Evolutionary conservation across 768 basidiomycete species (phyloP).

Genomic region (Crepidotus variabilis): DNA sequence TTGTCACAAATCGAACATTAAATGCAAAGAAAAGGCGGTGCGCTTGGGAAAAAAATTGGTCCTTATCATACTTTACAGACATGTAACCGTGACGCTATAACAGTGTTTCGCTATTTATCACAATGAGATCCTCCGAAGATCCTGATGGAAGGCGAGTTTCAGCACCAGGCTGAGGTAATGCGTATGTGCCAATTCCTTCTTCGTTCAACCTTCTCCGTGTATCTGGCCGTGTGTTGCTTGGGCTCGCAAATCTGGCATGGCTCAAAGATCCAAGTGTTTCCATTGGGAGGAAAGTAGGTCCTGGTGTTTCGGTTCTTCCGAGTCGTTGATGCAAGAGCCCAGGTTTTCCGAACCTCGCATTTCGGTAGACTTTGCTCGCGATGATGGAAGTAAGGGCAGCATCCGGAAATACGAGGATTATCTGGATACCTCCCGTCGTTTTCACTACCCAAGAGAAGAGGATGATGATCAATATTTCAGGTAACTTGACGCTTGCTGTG

Average conservation of each 20-base stretch:
- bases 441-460: background rate
- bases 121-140: no score
- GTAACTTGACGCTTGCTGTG: background rate
- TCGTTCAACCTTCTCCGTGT: no score
- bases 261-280: background rate
- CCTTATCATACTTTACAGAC: background rate
- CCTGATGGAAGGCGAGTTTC: no score
- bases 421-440: background rate
- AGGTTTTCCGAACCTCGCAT: background rate
- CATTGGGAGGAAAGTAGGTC: background rate
- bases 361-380: background rate
- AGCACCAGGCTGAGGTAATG: no score
- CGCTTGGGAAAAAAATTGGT: background rate
- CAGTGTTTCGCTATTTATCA: no score
- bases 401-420: background rate
- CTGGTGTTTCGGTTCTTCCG: no score
- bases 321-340: background rate
- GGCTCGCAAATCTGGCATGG: background rate
- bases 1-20: background rate
- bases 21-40: background rate
- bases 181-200: no score
- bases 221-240: no score
- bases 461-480: background rate
- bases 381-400: background rate
- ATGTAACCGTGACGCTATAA: no score